Evolutionary conservation across 805 yeast species (phyloP).

Genomic region (Metschnikowia matae): DNA sequence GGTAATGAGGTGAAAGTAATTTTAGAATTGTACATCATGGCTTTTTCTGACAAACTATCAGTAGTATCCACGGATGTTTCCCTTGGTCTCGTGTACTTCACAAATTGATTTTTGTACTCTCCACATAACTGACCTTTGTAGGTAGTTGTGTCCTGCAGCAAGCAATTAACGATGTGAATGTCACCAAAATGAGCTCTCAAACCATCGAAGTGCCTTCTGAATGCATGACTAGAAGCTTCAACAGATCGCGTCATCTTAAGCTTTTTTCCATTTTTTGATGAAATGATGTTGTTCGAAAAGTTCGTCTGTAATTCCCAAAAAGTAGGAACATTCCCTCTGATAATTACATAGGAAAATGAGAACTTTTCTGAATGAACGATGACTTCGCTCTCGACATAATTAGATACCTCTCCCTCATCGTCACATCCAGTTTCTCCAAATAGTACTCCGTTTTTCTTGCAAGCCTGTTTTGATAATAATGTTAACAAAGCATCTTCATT

Average conservation of each 20-base stretch:
- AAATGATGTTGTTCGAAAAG: constrained; percentile 32
- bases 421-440: constrained; percentile 59
- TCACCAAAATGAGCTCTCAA: constrained; percentile 47
- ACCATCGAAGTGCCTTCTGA: constrained; percentile 46
- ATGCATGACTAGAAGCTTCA: constrained; percentile 53
- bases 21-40: constrained; percentile 19
- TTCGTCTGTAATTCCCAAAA: constrained; percentile 51
- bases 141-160: constrained; percentile 37
- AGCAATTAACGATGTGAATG: constrained; percentile 46
- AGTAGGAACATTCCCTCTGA: constrained; percentile 53
- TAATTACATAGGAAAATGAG: constrained; percentile 42
- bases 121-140: constrained; percentile 46
- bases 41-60: constrained; percentile 18
- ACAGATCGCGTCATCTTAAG: constrained; percentile 46
- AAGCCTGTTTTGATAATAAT: constrained; percentile 49
- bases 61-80: constrained; percentile 4
- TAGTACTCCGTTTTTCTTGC: constrained; percentile 44
- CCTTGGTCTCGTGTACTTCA: constrained; percentile 8
- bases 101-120: constrained; percentile 25
- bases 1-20: constrained; percentile 29
- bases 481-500: constrained; percentile 41
- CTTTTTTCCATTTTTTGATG: constrained; percentile 35
- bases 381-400: constrained; percentile 51
- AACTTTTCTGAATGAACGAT: constrained; percentile 39
- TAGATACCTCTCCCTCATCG: constrained; percentile 51